These are phyloP conservation scores for Trichoderma aggressivum DNA, from an alignment of 2,329 filamentous ascomycete genomes.

Conservation along the genomic window DNA sequence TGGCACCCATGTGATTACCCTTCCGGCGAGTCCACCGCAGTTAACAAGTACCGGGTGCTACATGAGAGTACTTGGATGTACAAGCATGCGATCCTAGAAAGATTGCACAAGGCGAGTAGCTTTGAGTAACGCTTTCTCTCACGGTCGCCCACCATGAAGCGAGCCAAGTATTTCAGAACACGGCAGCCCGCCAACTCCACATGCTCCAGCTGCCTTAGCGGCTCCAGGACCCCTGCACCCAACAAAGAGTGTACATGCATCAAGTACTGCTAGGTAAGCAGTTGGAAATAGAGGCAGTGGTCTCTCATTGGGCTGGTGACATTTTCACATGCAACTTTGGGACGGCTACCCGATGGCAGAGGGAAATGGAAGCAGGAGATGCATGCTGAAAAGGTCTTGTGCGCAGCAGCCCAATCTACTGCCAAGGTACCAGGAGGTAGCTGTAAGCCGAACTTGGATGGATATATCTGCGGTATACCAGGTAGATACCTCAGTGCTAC, in stretches of 20 bases:
- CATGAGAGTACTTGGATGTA: neutral
- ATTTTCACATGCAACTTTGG: neutral
- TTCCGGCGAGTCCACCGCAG: neutral
- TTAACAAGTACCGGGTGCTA: neutral
- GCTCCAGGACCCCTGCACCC: neutral
- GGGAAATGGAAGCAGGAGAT: neutral
- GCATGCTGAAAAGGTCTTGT: neutral
- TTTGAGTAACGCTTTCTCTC: neutral
- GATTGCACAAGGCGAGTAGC: neutral
- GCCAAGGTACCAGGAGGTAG: neutral
- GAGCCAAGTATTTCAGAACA: neutral
- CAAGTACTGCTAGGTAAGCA: neutral
- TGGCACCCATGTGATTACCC: conserved; percentile 15
- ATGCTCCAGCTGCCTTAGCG: neutral
- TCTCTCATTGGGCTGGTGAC: neutral
- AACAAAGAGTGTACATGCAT: conserved; percentile 7
- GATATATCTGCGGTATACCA: neutral
- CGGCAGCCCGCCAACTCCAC: conserved; percentile 5
- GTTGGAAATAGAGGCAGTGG: neutral
- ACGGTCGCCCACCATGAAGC: neutral
- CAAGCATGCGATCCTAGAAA: fast-evolving
- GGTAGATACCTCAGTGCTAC: neutral
- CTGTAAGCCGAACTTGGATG: neutral
- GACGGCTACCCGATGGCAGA: neutral
- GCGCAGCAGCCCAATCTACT: neutral